Conservation (phyloP, 306 rosid genomes). For the Styphnolobium japonicum region DNA sequence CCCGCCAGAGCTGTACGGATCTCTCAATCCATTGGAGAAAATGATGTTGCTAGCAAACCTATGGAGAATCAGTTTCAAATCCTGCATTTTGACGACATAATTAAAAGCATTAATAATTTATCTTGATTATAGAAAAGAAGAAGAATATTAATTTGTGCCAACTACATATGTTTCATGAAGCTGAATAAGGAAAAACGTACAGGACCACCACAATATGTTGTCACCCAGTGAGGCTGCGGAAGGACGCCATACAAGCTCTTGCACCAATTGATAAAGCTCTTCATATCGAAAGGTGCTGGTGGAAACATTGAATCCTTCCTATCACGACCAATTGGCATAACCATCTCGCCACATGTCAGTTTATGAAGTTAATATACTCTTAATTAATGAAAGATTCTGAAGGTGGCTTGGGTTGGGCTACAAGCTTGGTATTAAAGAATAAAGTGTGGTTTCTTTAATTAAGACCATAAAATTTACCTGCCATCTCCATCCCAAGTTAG, state of each 20-base stretch:
- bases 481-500: slow-evolving; percentile 36
- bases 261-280: slow-evolving; percentile 32
- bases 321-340: slow-evolving; percentile 44
- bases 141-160: background rate
- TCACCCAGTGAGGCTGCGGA: slow-evolving; percentile 67
- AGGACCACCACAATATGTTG: slow-evolving; percentile 68
- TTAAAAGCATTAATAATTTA: background rate
- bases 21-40: slow-evolving; percentile 76
- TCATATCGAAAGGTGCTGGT: slow-evolving; percentile 36
- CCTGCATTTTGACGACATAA: slow-evolving; percentile 30
- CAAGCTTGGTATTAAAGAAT: background rate
- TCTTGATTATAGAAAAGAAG: background rate
- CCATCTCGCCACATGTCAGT: slow-evolving; percentile 61
- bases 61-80: slow-evolving; percentile 43
- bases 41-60: slow-evolving; percentile 76
- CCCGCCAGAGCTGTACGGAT: slow-evolving; percentile 82
- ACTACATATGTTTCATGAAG: background rate
- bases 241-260: slow-evolving; percentile 43
- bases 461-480: slow-evolving; percentile 23
- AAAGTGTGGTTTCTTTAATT: background rate
- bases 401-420: background rate
- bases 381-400: background rate
- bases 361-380: background rate
- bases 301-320: slow-evolving; percentile 52
- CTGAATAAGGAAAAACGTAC: slow-evolving; percentile 33